These are phyloP conservation scores for Phenoliferia sp. DNA, from an alignment of 1,284 basidiomycete genomes.

Conservation along the genomic window DNA sequence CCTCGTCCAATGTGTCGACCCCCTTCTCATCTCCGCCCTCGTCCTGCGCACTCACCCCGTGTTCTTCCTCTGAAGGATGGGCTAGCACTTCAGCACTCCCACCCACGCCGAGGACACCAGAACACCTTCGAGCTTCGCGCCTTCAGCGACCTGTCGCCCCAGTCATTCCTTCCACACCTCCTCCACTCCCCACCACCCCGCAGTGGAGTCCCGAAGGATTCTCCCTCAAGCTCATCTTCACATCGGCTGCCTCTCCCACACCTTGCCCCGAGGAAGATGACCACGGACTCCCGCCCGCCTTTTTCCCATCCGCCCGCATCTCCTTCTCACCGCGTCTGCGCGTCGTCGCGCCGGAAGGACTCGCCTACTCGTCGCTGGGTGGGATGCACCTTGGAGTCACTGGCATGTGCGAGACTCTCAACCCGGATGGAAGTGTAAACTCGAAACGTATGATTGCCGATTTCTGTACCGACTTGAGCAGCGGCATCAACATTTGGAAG, in stretches of 20 bases:
- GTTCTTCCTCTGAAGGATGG: constrained; percentile 27
- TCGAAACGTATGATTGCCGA: constrained; percentile 39
- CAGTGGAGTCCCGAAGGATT: constrained; percentile 27
- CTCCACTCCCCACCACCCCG: constrained; percentile 9
- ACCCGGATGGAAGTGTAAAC: constrained; percentile 31
- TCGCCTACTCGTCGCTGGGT: constrained; percentile 32
- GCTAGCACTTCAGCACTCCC: constrained; percentile 14
- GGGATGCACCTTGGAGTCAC: constrained; percentile 41
- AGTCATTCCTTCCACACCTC: constrained; percentile 6
- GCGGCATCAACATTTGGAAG: constrained; percentile 39
- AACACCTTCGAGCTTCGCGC: neutral
- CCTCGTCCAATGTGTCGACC: neutral
- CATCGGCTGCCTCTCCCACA: neutral
- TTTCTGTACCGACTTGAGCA: constrained; percentile 39
- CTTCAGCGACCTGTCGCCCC: neutral
- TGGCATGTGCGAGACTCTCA: constrained; percentile 37
- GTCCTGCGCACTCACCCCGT: constrained; percentile 47
- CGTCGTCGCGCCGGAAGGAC: constrained; percentile 29
- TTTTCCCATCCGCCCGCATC: constrained; percentile 40
- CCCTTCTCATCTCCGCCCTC: constrained; percentile 47
- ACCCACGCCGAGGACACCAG: constrained; percentile 2
- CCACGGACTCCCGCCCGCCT: constrained; percentile 35
- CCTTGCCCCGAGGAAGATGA: constrained; percentile 7
- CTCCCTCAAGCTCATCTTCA: constrained; percentile 32
- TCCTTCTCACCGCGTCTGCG: constrained; percentile 38